phyloP scores from a whole-genome alignment of 2,329 filamentous ascomycete genomes.

The Sphaerostilbella broomeana region DNA sequence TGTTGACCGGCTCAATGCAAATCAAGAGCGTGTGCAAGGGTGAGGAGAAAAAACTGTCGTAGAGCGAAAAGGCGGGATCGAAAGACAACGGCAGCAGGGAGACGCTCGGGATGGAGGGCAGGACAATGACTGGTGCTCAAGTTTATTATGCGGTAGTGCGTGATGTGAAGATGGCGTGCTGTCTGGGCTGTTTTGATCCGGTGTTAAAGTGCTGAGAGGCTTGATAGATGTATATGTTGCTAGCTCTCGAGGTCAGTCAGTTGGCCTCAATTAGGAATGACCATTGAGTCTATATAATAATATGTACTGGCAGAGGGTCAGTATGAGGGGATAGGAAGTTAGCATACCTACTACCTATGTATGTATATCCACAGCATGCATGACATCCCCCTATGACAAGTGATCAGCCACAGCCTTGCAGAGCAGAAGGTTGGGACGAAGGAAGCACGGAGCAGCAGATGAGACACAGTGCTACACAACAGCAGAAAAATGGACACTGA shows the following conservation, averaged over 20 bases:
- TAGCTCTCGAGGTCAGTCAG: neutral
- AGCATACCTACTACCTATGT: too few species aligned
- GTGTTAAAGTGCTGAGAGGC: too few species aligned
- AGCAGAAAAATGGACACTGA: too few species aligned
- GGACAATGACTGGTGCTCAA: conserved; percentile 1
- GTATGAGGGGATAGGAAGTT: too few species aligned
- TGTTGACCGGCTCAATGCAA: neutral
- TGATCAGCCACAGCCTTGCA: conserved; percentile 2
- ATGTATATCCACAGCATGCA: conserved; percentile 6
- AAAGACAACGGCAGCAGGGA: neutral
- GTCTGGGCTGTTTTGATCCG: too few species aligned
- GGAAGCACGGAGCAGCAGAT: neutral
- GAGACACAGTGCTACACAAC: neutral
- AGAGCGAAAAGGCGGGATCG: neutral
- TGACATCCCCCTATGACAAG: neutral
- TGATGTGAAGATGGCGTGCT: neutral
- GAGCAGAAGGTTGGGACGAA: neutral
- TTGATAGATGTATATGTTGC: neutral
- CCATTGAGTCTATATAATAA: too few species aligned
- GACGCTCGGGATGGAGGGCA: neutral
- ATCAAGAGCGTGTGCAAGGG: neutral
- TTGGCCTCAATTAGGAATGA: too few species aligned
- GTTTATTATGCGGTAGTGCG: conserved; percentile 1
- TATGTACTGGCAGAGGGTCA: too few species aligned
- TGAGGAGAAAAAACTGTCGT: neutral